Percentiles rank a stretch among this genome's conserved stretches.
Evolutionary conservation across 495 filamentous ascomycete genomes (phyloP).

Genomic region (Apodospora peruviana): DNA sequence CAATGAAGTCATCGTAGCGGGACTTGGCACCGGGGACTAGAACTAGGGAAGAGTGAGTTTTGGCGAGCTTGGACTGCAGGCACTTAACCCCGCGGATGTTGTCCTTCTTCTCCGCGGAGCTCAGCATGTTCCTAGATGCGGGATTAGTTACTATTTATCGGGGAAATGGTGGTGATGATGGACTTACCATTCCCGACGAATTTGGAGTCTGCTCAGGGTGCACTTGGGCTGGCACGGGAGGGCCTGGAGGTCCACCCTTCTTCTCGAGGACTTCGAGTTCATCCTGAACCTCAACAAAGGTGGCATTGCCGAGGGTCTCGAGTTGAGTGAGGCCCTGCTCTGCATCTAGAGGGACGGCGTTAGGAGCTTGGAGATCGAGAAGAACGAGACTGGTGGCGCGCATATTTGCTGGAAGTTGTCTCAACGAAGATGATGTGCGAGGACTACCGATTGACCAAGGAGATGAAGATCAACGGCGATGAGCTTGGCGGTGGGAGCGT

Average conservation of each 20-base stretch:
- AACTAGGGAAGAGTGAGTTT: slow-evolving; percentile 26
- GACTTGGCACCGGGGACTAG: slow-evolving; percentile 24
- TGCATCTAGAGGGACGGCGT: neutral
- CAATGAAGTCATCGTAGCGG: slow-evolving; percentile 64
- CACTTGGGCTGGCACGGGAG: neutral
- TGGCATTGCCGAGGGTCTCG: slow-evolving; percentile 1
- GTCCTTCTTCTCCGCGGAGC: slow-evolving; percentile 29
- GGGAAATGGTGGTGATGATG: neutral
- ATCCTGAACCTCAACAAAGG: neutral
- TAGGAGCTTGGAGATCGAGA: slow-evolving; percentile 1
- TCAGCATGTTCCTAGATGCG: neutral
- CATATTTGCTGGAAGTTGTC: neutral
- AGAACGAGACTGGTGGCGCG: neutral
- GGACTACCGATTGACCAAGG: neutral
- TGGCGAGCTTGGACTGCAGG: slow-evolving; percentile 45
- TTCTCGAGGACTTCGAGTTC: neutral
- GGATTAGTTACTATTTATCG: slow-evolving; percentile 19
- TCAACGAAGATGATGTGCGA: neutral
- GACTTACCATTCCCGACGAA: slow-evolving; percentile 6
- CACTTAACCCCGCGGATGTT: slow-evolving; percentile 61
- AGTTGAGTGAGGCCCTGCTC: slow-evolving; percentile 2
- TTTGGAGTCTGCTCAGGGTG: slow-evolving; percentile 4
- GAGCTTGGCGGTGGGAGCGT: neutral
- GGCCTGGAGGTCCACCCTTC: neutral
- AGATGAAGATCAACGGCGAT: neutral